phyloP scores from a whole-genome alignment of 345 rosid genomes.

The Garcia nutans region DNA sequence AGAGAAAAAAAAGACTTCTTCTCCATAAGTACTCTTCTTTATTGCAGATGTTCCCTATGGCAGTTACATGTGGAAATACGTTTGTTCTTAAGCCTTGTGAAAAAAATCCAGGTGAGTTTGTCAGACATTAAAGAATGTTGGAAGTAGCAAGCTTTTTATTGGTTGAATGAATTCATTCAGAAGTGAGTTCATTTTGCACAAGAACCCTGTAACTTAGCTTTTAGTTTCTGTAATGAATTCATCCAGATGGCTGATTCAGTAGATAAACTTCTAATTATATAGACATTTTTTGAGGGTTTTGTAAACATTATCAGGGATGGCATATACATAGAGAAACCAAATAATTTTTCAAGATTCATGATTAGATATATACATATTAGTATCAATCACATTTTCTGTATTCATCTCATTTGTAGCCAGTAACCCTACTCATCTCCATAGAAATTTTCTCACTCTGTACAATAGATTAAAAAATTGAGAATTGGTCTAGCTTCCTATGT shows the following conservation, averaged over 20 bases:
- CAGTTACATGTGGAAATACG: slow-evolving; percentile 47
- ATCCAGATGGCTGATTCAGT: background rate
- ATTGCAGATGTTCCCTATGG: slow-evolving; percentile 47
- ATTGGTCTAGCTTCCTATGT: background rate
- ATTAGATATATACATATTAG: too few relatives aligned
- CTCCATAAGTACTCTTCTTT: slow-evolving; percentile 12
- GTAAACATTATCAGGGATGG: background rate
- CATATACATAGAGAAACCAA: background rate
- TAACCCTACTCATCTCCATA: background rate
- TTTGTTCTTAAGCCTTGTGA: slow-evolving; percentile 45
- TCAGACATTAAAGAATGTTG: background rate
- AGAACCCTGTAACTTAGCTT: background rate
- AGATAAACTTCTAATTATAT: background rate
- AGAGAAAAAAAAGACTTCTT: background rate
- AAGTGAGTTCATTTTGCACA: background rate
- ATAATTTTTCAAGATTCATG: background rate
- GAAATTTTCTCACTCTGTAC: background rate
- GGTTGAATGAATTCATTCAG: background rate
- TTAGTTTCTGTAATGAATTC: background rate
- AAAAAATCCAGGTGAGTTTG: slow-evolving; percentile 39
- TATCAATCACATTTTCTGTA: too few relatives aligned
- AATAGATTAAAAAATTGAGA: background rate
- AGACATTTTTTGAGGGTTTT: background rate
- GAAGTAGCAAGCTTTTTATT: background rate
- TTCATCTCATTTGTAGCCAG: background rate